Percentiles rank a stretch among this genome's conserved stretches.
Evolutionary conservation across 2,329 filamentous ascomycete species (phyloP).

Genomic region (Cercospora sp.): DNA sequence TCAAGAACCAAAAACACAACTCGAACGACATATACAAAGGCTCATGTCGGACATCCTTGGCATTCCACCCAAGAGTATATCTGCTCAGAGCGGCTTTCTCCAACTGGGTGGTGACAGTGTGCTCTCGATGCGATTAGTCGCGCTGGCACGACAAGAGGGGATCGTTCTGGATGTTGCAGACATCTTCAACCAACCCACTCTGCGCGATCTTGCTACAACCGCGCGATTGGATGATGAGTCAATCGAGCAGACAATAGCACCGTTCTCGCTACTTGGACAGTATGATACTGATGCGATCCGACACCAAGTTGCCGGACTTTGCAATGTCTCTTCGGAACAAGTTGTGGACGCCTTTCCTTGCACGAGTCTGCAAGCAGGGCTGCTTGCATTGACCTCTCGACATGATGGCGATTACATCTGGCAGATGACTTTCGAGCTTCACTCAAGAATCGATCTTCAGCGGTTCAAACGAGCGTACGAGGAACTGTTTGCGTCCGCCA

Average conservation of each 20-base stretch:
- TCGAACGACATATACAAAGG: not conserved
- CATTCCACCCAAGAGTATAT: conserved; percentile 33
- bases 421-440: conserved; percentile 28
- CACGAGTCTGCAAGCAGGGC: conserved; percentile 5
- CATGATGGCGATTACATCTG: conserved; percentile 6
- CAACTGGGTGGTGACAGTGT: conserved; percentile 49
- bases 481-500: not conserved
- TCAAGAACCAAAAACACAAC: conserved; percentile 1
- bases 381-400: conserved; percentile 10
- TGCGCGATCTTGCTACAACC: not conserved
- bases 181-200: conserved; percentile 40
- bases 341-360: conserved; percentile 34
- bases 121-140: conserved; percentile 47
- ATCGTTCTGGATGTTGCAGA: conserved; percentile 44
- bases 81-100: conserved; percentile 43
- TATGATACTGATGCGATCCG: not conserved
- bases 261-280: conserved; percentile 9
- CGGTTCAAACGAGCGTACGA: conserved; percentile 3
- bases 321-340: not conserved
- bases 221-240: not conserved
- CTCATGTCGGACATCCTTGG: not conserved
- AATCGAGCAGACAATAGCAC: not conserved
- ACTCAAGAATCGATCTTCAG: conserved; percentile 29
- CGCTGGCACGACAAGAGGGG: conserved; percentile 40
- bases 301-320: not conserved